phyloP scores from a whole-genome alignment of 2,329 filamentous ascomycete genomes.

The Fusarium azukiicola region DNA sequence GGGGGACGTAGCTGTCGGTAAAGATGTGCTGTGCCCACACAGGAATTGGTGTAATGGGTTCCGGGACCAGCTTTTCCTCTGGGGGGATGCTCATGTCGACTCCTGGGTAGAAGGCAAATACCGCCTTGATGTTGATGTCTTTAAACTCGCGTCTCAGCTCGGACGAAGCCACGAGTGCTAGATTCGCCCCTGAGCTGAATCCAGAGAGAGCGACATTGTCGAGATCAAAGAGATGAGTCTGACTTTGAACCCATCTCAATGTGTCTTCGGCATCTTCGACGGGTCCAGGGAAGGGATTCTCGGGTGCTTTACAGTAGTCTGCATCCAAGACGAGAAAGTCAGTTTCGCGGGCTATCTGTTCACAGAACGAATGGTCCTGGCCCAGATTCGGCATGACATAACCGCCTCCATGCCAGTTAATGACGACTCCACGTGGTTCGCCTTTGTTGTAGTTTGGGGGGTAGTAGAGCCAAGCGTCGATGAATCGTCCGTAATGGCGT shows the following conservation, averaged over 20 bases:
- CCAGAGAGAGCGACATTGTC: constrained; percentile 67
- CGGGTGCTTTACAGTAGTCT: constrained; percentile 66
- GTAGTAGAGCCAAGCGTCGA: constrained; percentile 56
- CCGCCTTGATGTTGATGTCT: constrained; percentile 70
- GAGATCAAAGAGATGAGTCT: constrained; percentile 56
- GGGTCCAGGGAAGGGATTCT: constrained; percentile 63
- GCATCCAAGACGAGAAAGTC: constrained; percentile 55
- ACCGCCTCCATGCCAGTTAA: constrained; percentile 63
- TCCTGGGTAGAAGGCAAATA: constrained; percentile 70
- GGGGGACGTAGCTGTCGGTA: constrained; percentile 58
- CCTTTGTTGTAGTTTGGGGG: constrained; percentile 18
- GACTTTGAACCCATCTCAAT: constrained; percentile 54
- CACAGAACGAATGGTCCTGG: constrained; percentile 63
- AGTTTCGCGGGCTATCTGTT: constrained; percentile 54
- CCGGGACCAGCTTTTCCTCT: constrained; percentile 54
- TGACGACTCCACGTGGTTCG: constrained; percentile 52
- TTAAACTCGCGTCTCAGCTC: constrained; percentile 50
- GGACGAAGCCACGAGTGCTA: constrained; percentile 61
- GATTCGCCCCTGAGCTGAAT: constrained; percentile 69
- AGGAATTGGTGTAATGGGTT: constrained; percentile 42
- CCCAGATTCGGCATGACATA: constrained; percentile 62
- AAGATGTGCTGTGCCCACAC: constrained; percentile 52
- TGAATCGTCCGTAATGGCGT: constrained; percentile 52
- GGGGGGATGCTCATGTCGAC: constrained; percentile 58
- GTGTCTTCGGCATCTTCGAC: constrained; percentile 62